Percentiles rank a stretch among this genome's conserved stretches.
phyloP scores from a whole-genome alignment of 352 stramenopile species.

The Globisporangium recalcitrans region DNA sequence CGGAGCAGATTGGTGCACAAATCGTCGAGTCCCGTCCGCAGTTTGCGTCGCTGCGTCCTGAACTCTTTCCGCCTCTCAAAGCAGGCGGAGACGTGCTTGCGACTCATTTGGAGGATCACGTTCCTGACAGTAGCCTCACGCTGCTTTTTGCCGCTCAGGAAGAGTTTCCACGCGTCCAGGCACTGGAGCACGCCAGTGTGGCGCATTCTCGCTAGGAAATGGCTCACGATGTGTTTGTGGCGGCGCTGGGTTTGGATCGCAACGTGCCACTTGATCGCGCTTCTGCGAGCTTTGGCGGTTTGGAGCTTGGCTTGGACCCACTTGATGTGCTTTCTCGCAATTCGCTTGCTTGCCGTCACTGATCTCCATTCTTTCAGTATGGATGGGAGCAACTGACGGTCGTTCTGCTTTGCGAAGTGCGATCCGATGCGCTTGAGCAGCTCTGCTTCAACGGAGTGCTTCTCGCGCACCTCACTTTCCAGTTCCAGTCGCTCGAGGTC shows the following conservation, averaged over 20 bases:
- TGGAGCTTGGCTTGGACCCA: not conserved
- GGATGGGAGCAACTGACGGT: conserved; percentile 21
- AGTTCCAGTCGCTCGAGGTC: not conserved
- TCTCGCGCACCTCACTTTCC: not conserved
- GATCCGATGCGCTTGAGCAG: conserved; percentile 27
- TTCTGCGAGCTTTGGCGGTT: not conserved
- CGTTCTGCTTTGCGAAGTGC: conserved; percentile 32
- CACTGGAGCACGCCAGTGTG: conserved; percentile 33
- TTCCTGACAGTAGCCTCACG: conserved; percentile 22
- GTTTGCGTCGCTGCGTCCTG: not conserved
- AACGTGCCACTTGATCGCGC: conserved; percentile 8
- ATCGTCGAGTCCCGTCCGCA: not conserved
- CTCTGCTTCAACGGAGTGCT: conserved; percentile 14
- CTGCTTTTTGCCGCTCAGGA: conserved; percentile 7
- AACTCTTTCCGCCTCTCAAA: conserved; percentile 20
- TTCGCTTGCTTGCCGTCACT: not conserved
- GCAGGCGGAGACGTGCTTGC: conserved; percentile 20
- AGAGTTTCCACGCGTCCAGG: conserved; percentile 51
- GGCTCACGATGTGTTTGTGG: not conserved
- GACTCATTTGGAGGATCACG: conserved; percentile 29
- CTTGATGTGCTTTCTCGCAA: conserved; percentile 8
- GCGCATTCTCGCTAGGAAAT: conserved; percentile 22
- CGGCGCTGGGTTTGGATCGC: not conserved
- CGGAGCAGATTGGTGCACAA: not conserved
- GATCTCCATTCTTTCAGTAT: conserved; percentile 9